Evolutionary conservation across 106 monocot genomes (phyloP).

Genomic region (Dendrobium huoshanense): DNA sequence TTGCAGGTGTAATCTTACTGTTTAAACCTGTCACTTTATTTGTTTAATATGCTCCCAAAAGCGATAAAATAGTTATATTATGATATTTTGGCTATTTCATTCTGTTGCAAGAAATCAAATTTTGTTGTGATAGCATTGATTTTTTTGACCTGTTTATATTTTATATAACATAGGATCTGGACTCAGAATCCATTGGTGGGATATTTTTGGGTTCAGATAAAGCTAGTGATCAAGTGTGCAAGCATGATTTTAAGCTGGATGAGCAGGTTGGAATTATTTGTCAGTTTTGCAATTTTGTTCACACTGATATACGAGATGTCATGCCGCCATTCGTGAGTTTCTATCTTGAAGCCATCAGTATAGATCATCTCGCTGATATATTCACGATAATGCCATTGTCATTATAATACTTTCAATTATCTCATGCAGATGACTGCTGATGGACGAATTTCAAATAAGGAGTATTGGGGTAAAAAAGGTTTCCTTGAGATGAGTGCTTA

Average conservation of each 20-base stretch:
- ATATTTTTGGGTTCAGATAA: neutral
- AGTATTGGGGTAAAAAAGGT: neutral
- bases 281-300: constrained; percentile 41
- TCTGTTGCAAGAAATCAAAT: neutral
- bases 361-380: neutral
- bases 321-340: constrained; percentile 54
- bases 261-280: constrained; percentile 63
- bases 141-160: neutral
- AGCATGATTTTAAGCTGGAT: constrained; percentile 49
- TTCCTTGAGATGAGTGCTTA: neutral
- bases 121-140: neutral
- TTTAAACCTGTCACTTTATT: neutral
- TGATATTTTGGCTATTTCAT: neutral
- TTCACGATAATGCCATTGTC: neutral
- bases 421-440: constrained; percentile 23
- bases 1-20: neutral
- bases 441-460: constrained; percentile 9
- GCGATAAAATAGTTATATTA: neutral
- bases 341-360: constrained; percentile 13
- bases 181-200: constrained; percentile 6
- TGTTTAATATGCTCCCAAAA: neutral
- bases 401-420: neutral
- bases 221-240: constrained; percentile 29
- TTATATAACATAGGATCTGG: constrained; percentile 14
- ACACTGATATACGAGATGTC: constrained; percentile 51